A percentile compares a stretch with the other conserved stretches of the same genome.
Conservation (phyloP, 2,329 filamentous ascomycete species). For the Aspergillaceae sp. region DNA sequence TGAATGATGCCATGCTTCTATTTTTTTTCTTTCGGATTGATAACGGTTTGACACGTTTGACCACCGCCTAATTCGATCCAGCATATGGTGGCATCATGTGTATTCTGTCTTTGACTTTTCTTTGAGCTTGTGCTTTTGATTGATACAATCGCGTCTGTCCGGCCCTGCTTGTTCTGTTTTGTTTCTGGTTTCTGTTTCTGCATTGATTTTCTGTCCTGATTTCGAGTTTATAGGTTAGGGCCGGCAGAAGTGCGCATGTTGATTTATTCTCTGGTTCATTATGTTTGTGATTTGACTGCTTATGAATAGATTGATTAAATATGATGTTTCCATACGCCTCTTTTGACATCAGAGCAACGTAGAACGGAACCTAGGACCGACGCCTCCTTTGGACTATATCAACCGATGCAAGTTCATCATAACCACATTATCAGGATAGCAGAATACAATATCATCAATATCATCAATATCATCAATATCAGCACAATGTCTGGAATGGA, state of each 20-base stretch:
- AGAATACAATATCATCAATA: not conserved
- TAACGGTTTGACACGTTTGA: not conserved
- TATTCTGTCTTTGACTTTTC: constrained; percentile 1
- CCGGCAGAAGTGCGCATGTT: constrained; percentile 41
- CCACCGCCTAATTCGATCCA: not conserved
- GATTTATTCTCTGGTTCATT: constrained; percentile 11
- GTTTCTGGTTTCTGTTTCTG: constrained; percentile 9
- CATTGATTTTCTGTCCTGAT: constrained; percentile 6
- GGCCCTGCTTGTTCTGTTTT: constrained; percentile 13
- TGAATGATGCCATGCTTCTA: constrained; percentile 9
- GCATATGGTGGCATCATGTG: constrained; percentile 1
- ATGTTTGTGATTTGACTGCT: not conserved
- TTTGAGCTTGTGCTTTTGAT: constrained; percentile 22
- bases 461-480: not conserved
- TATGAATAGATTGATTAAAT: not conserved
- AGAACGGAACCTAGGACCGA: too few species aligned
- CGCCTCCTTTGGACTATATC: not conserved
- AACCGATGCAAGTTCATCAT: not conserved
- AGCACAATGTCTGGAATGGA: constrained; percentile 10
- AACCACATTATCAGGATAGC: too few species aligned
- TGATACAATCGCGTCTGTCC: constrained; percentile 43
- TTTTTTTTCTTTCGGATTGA: constrained; percentile 1
- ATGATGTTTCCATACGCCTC: not conserved
- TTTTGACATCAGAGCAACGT: not conserved
- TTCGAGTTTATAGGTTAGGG: constrained; percentile 21